These are phyloP conservation scores for Cymbopogon citratus DNA, from an alignment of 176 grass and related monocot species.

Conservation along the genomic window DNA sequence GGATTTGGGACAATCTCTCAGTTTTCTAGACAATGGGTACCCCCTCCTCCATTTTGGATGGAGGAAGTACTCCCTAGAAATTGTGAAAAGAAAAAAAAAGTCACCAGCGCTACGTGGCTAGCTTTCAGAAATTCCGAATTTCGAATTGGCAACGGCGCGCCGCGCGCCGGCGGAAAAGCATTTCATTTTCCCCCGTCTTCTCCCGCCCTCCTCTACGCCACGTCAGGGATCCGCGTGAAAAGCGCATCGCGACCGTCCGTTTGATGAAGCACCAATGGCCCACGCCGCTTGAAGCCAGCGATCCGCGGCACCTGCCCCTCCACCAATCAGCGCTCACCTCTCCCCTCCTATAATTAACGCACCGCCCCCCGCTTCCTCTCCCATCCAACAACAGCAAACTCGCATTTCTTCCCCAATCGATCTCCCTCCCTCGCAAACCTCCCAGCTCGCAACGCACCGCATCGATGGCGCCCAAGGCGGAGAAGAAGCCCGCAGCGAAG, in stretches of 20 bases:
- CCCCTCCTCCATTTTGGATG: too few species aligned
- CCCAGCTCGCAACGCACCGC: too few species aligned
- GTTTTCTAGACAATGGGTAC: too few species aligned
- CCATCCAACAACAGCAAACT: not conserved
- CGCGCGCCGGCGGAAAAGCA: not conserved
- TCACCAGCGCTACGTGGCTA: too few species aligned
- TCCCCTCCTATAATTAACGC: not conserved
- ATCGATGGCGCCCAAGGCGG: slow-evolving; percentile 37
- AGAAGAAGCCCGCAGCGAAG: slow-evolving; percentile 41
- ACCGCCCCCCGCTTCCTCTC: too few species aligned
- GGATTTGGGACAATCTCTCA: too few species aligned
- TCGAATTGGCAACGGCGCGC: not conserved
- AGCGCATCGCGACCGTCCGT: not conserved
- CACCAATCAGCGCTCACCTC: slow-evolving; percentile 14
- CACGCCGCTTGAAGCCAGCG: not conserved
- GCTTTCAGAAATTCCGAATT: too few species aligned
- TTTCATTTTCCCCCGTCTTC: not conserved
- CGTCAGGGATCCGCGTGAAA: not conserved
- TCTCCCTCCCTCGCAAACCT: not conserved
- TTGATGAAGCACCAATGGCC: not conserved
- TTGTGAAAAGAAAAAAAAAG: too few species aligned
- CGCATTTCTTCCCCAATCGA: not conserved
- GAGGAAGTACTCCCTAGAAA: too few species aligned
- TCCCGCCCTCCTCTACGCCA: not conserved
- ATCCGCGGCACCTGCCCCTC: not conserved